phyloP scores from a whole-genome alignment of 345 rosid genomes.

The Salix purpurea region DNA sequence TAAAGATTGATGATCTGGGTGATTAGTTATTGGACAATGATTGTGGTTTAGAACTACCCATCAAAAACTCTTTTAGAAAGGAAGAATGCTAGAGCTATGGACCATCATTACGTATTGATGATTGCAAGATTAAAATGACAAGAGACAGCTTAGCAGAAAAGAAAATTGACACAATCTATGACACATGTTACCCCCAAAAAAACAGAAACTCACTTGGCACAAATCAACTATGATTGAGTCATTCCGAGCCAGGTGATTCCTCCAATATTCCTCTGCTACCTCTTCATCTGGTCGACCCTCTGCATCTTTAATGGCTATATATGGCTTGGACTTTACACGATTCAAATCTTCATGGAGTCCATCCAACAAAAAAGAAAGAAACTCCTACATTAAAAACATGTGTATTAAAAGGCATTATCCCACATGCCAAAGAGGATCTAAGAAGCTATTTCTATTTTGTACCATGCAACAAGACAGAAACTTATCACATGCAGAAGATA shows the following conservation, averaged over 20 bases:
- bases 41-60: background rate
- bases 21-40: background rate
- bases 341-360: conserved; percentile 31
- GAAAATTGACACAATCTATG: background rate
- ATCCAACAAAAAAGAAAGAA: conserved; percentile 29
- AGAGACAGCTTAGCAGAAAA: background rate
- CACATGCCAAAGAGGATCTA: background rate
- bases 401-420: background rate
- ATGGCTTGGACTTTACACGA: conserved; percentile 24
- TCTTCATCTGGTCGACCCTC: conserved; percentile 19
- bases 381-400: conserved; percentile 16
- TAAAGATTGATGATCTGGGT: background rate
- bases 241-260: conserved; percentile 26
- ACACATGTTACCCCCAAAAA: background rate
- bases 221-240: conserved; percentile 30
- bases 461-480: background rate
- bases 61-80: background rate
- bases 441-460: background rate
- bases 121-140: no score
- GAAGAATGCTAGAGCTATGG: no score
- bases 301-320: conserved; percentile 20
- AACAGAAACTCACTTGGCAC: conserved; percentile 18
- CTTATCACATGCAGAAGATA: background rate
- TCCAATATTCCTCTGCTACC: conserved; percentile 27
- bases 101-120: no score